These are phyloP conservation scores for Magnusiomyces sp. DNA, from an alignment of 1,139 yeast genomes.

Conservation along the genomic window DNA sequence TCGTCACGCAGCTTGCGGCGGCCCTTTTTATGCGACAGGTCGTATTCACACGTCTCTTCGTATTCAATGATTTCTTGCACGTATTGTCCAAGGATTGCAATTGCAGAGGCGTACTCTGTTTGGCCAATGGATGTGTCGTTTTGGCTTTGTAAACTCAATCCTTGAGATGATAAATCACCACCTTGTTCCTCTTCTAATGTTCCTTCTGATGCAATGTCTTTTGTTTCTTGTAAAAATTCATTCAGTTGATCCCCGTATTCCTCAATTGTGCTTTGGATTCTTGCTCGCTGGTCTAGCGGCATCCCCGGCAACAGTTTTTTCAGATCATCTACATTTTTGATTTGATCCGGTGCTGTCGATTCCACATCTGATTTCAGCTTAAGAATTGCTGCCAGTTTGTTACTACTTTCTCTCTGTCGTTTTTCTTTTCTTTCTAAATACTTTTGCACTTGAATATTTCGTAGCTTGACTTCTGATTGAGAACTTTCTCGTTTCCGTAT, in stretches of 20 bases:
- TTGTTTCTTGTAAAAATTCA: slow-evolving; percentile 5
- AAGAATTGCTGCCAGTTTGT: neutral
- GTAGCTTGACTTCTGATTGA: too few species aligned
- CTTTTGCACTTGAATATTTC: too few species aligned
- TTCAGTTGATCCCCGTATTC: slow-evolving; percentile 11
- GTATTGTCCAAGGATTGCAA: slow-evolving; percentile 8
- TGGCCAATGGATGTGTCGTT: neutral
- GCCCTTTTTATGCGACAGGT: too few species aligned
- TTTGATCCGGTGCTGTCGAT: neutral
- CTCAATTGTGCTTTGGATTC: slow-evolving; percentile 5
- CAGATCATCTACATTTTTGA: slow-evolving; percentile 8
- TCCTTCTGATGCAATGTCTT: slow-evolving; percentile 8
- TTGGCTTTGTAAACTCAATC: neutral
- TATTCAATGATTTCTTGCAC: slow-evolving; percentile 6
- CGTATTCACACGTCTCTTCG: slow-evolving; percentile 5
- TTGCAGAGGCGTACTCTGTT: slow-evolving; percentile 8
- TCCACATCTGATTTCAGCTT: neutral
- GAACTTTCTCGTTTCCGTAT: too few species aligned
- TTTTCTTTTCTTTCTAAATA: too few species aligned
- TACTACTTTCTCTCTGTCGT: neutral
- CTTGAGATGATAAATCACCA: neutral
- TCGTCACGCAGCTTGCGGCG: too few species aligned
- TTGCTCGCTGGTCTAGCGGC: slow-evolving; percentile 10
- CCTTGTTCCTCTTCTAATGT: slow-evolving; percentile 1
- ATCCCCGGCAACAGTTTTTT: slow-evolving; percentile 9